These are phyloP conservation scores for Inga oerstediana DNA, from an alignment of 306 rosid genomes.

Conservation along the genomic window DNA sequence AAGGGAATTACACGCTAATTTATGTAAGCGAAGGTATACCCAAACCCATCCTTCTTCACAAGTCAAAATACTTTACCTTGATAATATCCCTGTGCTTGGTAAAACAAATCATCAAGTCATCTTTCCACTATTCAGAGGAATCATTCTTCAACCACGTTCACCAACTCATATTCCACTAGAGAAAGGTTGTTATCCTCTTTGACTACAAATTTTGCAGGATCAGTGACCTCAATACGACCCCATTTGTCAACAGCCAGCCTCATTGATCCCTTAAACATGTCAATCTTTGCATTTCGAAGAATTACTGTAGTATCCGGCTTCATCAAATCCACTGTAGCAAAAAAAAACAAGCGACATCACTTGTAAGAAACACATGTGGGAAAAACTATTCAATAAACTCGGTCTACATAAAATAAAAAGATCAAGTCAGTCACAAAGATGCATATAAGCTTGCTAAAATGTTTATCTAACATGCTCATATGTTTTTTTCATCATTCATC, in stretches of 20 bases:
- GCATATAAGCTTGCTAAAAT: neutral
- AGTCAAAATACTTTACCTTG: constrained; percentile 28
- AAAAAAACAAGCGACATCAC: neutral
- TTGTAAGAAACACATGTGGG: constrained; percentile 7
- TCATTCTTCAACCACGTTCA: constrained; percentile 50
- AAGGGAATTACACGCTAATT: constrained; percentile 32
- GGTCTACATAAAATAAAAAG: neutral
- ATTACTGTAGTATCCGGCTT: constrained; percentile 47
- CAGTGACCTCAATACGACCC: constrained; percentile 48
- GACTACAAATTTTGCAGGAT: constrained; percentile 45
- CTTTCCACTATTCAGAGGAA: constrained; percentile 11
- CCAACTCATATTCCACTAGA: constrained; percentile 52
- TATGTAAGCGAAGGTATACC: constrained; percentile 36
- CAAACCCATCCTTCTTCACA: constrained; percentile 32
- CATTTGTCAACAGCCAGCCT: constrained; percentile 48
- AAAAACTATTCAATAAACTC: constrained; percentile 24
- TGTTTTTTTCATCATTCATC: neutral
- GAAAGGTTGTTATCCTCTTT: constrained; percentile 58
- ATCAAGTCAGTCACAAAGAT: neutral
- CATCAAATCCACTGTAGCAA: constrained; percentile 51
- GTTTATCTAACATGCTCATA: neutral
- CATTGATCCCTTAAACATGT: constrained; percentile 49
- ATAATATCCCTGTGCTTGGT: neutral
- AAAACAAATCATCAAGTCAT: constrained; percentile 26
- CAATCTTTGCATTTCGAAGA: constrained; percentile 57